Percentiles rank a stretch among this genome's conserved stretches.
These are phyloP conservation scores for Zizania latifolia DNA, from an alignment of 176 grass and related monocot species.

Conservation along the genomic window DNA sequence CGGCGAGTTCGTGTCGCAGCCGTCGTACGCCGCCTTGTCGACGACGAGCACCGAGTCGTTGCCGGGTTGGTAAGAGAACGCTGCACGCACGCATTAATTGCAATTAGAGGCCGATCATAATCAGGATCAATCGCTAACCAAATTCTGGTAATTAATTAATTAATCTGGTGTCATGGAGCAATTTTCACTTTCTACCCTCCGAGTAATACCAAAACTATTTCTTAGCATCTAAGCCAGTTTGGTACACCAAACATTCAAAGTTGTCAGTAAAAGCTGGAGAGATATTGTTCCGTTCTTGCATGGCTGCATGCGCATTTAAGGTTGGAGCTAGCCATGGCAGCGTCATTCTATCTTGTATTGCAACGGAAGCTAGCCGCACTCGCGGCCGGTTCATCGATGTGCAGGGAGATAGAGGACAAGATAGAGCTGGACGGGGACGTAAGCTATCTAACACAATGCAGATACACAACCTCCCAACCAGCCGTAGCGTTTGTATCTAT, in stretches of 20 bases:
- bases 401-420: not conserved
- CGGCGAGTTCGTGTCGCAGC: conserved; percentile 37
- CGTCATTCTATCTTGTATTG: not conserved
- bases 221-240: no score
- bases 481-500: no score
- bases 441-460: not conserved
- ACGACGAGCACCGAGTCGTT: conserved; percentile 79
- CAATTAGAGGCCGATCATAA: not conserved
- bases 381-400: not conserved
- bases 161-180: not conserved
- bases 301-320: no score
- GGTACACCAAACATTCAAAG: no score
- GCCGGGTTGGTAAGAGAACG: conserved; percentile 57
- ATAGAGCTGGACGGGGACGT: not conserved
- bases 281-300: no score
- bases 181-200: not conserved
- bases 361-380: no score
- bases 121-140: not conserved
- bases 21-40: conserved; percentile 49
- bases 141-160: no score
- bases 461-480: no score
- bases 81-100: conserved; percentile 19
- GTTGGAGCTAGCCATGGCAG: not conserved
- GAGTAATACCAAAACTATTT: no score
- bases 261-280: not conserved